Evolutionary conservation across 805 yeast genomes (phyloP), one percentile per base, ranked within the genome.

Genomic region (Yarrowia sp.): DNA sequence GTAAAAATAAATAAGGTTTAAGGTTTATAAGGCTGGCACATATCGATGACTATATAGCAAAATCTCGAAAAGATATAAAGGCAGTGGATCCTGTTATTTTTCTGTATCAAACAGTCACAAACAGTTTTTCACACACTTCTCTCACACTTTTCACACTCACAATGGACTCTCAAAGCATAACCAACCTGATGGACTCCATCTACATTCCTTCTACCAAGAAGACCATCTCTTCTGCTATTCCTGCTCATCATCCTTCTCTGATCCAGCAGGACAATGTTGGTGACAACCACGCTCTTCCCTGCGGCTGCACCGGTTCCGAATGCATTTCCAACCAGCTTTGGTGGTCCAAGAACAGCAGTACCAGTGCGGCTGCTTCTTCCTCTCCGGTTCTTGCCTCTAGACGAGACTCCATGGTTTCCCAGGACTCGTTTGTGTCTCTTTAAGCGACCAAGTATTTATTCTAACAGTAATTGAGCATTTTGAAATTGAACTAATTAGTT

Each of bases 241-340:
- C 68, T 43, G 46, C 66, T 19, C 68, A 66, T 17, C 68, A 66
- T 13, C 68, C 68, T 36, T 47, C 68, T n/a, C 56, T 66, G 13
- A 66, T 66, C 17, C 53, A 46, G 43, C 68, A 60, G 56, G 66
- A 66, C 38, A 49, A 66, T 14, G 56, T 63, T 4, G 40, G 40
- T 3, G 67, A 43, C 38, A 46, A 39, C 49, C 55, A 46, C 39
- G 49, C 58, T 17, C 55, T 66, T 10, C 46, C 53, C n/a, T 66
- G 68, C 15, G 68, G 68, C 9, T 66, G 68, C 24, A 38, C 55
- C 33, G 67, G 68, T 36, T 2, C 19, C n/a, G 30, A 40, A 4
- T 66, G 68, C 58, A 58, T 66, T 10, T 39, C 43, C 38, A 49
- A 66, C 52, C 66, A 66, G 55, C 39, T 42, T 0, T 66, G 68